phyloP scores from a whole-genome alignment of 345 rosid genomes.

The Eucalyptus polybractea region DNA sequence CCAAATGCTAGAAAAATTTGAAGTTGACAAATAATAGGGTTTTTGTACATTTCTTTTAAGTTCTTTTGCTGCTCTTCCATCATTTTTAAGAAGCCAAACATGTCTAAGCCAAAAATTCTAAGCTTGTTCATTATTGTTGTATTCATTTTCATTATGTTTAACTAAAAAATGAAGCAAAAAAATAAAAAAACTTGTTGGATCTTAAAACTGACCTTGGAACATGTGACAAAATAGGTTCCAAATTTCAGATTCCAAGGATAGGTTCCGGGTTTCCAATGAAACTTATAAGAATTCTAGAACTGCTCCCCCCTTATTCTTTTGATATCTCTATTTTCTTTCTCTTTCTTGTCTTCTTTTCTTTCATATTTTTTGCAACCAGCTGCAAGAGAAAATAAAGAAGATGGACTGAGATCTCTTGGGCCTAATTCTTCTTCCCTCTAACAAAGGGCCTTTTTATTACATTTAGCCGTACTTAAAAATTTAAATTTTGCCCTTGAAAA shows the following conservation, averaged over 20 bases:
- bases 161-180: no score
- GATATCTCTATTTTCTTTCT: neutral
- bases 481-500: neutral
- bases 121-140: no score
- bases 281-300: no score
- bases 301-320: neutral
- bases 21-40: no score
- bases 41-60: no score
- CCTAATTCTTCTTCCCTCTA: neutral
- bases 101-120: no score
- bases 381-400: neutral
- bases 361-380: neutral
- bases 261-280: no score
- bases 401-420: neutral
- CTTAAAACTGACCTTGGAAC: no score
- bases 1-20: no score
- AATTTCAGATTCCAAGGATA: accelerated
- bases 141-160: no score
- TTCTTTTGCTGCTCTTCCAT: no score
- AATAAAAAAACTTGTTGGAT: accelerated
- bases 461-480: neutral
- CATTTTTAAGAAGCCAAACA: no score
- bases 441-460: neutral
- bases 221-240: accelerated
- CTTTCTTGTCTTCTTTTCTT: neutral